These are phyloP conservation scores for Stellera chamaejasme DNA, from an alignment of 345 rosid species.

Conservation along the genomic window DNA sequence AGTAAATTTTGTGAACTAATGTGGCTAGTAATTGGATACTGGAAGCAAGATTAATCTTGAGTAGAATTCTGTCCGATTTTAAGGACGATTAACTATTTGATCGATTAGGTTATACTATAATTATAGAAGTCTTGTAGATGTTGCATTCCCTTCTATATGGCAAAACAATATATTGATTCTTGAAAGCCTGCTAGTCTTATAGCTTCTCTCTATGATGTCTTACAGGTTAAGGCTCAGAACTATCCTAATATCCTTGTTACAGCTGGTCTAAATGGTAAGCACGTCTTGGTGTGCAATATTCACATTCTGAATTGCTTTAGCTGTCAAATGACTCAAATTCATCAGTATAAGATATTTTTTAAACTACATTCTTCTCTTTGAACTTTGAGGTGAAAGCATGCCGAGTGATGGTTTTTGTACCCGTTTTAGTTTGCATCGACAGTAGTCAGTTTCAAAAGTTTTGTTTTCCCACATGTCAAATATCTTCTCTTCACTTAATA, in stretches of 20 bases:
- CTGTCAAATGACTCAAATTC: not conserved
- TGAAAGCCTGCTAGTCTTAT: not conserved
- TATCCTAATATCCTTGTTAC: constrained; percentile 80
- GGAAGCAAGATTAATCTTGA: too few species aligned
- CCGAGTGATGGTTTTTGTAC: not conserved
- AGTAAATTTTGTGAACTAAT: too few species aligned
- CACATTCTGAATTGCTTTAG: not conserved
- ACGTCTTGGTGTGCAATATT: too few species aligned
- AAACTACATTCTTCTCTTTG: not conserved
- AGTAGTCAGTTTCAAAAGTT: not conserved
- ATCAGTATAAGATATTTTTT: not conserved
- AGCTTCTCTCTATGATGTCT: constrained; percentile 3
- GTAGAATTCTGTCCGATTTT: too few species aligned
- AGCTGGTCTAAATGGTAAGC: constrained; percentile 84
- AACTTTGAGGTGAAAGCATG: not conserved
- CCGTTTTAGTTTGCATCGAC: not conserved
- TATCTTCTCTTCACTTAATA: too few species aligned
- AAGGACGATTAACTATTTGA: too few species aligned
- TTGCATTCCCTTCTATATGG: too few species aligned
- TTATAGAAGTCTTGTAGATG: too few species aligned
- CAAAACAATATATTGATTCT: not conserved
- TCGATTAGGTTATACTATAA: too few species aligned
- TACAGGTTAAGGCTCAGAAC: constrained; percentile 65
- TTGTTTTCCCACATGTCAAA: not conserved
- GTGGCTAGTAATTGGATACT: too few species aligned